These are phyloP conservation scores for Aspergillus kassunensis DNA, from an alignment of 495 filamentous ascomycete species.

Conservation along the genomic window DNA sequence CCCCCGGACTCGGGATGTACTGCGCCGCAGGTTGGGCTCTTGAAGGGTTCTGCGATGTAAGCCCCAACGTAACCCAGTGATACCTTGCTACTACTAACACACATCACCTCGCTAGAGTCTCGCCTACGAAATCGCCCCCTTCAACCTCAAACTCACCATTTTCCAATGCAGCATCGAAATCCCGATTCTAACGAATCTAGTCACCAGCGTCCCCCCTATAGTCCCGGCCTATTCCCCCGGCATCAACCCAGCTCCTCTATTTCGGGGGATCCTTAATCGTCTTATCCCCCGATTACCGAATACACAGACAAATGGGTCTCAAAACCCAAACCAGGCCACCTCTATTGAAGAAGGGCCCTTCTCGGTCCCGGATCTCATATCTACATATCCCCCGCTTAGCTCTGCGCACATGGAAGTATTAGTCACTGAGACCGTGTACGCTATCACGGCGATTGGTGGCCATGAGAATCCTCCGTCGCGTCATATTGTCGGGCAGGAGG, in stretches of 20 bases:
- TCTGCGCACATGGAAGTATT: constrained; percentile 62
- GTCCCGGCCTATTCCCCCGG: constrained; percentile 67
- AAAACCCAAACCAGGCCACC: constrained; percentile 23
- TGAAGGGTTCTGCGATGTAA: constrained; percentile 90
- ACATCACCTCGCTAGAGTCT: constrained; percentile 53
- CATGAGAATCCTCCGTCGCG: constrained; percentile 94
- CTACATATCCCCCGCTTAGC: constrained; percentile 66
- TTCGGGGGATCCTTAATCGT: constrained; percentile 74
- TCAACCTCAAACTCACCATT: constrained; percentile 94
- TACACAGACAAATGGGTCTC: constrained; percentile 19
- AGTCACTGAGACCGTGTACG: constrained; percentile 85
- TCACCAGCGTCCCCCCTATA: constrained; percentile 74
- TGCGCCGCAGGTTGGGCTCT: constrained; percentile 92
- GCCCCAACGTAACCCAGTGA: constrained; percentile 7
- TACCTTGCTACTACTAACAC: constrained; percentile 10
- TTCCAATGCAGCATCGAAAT: constrained; percentile 88
- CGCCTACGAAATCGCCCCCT: constrained; percentile 94
- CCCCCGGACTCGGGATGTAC: constrained; percentile 85
- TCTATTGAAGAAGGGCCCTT: constrained; percentile 41
- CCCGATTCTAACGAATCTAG: constrained; percentile 75
- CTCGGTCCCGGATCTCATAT: constrained; percentile 53
- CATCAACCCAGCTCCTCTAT: constrained; percentile 71
- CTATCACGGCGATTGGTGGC: constrained; percentile 83
- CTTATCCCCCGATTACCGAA: constrained; percentile 56
- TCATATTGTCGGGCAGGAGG: constrained; percentile 92